Conservation (phyloP, 1,139 yeast species). For the Suhomyces choctaworum region DNA sequence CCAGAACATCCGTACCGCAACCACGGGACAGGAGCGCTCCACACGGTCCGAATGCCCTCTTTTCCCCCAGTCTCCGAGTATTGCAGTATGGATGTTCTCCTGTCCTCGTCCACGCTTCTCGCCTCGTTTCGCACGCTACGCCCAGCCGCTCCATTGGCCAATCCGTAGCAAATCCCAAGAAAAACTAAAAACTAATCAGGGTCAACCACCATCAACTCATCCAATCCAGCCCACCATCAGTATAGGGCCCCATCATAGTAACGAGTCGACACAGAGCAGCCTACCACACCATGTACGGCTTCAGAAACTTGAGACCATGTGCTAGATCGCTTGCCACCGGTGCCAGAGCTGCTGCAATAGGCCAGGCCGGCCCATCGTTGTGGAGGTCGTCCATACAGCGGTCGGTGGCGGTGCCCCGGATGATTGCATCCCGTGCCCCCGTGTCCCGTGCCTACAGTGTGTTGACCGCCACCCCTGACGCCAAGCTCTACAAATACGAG, state of each 20-base stretch:
- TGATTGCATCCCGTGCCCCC: constrained; percentile 7
- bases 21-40: too few relatives aligned
- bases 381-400: constrained; percentile 1
- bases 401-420: constrained; percentile 3
- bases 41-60: too few relatives aligned
- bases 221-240: constrained; percentile 1
- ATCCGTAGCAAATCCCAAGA: constrained; percentile 4
- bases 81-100: not conserved
- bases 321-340: constrained; percentile 8
- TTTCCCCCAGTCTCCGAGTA: too few relatives aligned
- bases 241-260: not conserved
- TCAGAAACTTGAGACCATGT: constrained; percentile 8
- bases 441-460: constrained; percentile 16
- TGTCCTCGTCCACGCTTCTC: not conserved
- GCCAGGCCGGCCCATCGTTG: constrained; percentile 2
- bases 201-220: not conserved
- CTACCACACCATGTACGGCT: constrained; percentile 6
- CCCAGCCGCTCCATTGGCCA: constrained; percentile 8
- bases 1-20: too few relatives aligned
- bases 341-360: constrained; percentile 8
- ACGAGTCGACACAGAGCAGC: constrained; percentile 1
- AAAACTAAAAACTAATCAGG: constrained; percentile 6
- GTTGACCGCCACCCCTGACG: constrained; percentile 32
- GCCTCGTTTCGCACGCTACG: not conserved
- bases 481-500: constrained; percentile 57